Percentiles rank a stretch among this genome's conserved stretches.
phyloP scores from a whole-genome alignment of 2,329 filamentous ascomycete species.

The Colletotrichum sublineola region DNA sequence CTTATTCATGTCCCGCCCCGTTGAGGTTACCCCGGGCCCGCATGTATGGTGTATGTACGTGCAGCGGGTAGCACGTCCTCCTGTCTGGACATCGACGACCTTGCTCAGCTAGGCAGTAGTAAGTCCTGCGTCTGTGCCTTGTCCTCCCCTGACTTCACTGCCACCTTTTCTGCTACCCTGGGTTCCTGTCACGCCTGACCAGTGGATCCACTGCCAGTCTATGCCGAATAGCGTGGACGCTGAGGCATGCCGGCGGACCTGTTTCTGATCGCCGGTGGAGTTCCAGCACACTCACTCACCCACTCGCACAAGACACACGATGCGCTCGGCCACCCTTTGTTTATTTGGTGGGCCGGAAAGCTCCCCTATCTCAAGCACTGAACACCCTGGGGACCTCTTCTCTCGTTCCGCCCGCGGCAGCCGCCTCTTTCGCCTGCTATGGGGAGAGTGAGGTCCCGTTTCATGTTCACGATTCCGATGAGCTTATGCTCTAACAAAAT shows the following conservation, averaged over 20 bases:
- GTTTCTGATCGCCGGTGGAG: not conserved
- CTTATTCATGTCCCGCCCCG: not conserved
- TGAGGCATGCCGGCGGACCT: slow-evolving; percentile 12
- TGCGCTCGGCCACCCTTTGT: not conserved
- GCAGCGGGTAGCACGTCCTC: not conserved
- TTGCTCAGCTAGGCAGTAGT: not conserved
- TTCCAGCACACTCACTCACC: not conserved
- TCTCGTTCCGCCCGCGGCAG: not conserved
- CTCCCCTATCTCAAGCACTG: slow-evolving; percentile 13
- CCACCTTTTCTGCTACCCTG: no score
- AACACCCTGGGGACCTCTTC: not conserved
- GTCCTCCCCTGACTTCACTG: not conserved
- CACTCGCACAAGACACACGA: not conserved
- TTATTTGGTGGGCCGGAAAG: slow-evolving; percentile 17
- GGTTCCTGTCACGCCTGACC: not conserved
- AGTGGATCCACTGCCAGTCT: not conserved
- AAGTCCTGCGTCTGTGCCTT: slow-evolving; percentile 5
- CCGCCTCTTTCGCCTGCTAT: not conserved
- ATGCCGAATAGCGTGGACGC: slow-evolving; percentile 10
- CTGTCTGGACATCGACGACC: not conserved
- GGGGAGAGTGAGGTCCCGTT: not conserved
- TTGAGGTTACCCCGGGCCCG: not conserved
- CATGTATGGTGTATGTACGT: slow-evolving; percentile 1
- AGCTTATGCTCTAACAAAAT: not conserved
- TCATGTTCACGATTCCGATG: slow-evolving; percentile 15